Evolutionary conservation across 164 flowering plant species (phyloP), one percentile per base, ranked within the genome.

Genomic region (Tetrastigma voinierianum): DNA sequence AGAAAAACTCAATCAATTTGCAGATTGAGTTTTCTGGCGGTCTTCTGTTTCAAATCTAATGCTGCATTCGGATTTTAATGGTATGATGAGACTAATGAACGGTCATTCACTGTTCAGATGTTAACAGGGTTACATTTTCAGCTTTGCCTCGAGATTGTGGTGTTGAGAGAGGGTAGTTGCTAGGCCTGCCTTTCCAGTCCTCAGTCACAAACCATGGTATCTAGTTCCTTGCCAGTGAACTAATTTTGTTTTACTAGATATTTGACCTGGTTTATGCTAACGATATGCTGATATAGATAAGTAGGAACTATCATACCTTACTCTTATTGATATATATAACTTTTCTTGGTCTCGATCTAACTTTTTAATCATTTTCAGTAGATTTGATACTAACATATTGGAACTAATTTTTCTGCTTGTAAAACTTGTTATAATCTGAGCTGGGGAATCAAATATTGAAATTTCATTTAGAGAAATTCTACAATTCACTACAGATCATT

Each of bases 131-230:
- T 61, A 88, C 90, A 23, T 90, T 77, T 76, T 82, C 91, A 55
- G 89, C 76, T 7, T 66, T 78, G 66, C 92, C 97, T 69, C 86
- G 51, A 55, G 97, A 90, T 81, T 61, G 58, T 72, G 96, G 96
- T 54, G 77, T 90, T 70, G 97, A n/a, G 94, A 61, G 97, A 91
- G 78, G 87, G 92, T 57, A 79, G 97, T 54, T 91, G 81, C 94
- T 57, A 92, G 96, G 45, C 78, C n/a, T n/a, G n/a, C n/a, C n/a
- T n/a, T n/a, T n/a, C n/a, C n/a, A n/a, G n/a, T n/a, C n/a, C n/a
- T n/a, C n/a, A n/a, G n/a, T n/a, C n/a, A n/a, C n/a, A n/a, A n/a
- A n/a, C n/a, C 70, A 84, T 70, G 92, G 97, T 91, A 83, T 10
- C 12, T 68, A 19, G 20, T 68, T 67, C 55, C 55, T 61, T 46